Base-by-base conservation (phyloP, 2,329 filamentous ascomycete species). In the Penicillium italicum region DNA sequence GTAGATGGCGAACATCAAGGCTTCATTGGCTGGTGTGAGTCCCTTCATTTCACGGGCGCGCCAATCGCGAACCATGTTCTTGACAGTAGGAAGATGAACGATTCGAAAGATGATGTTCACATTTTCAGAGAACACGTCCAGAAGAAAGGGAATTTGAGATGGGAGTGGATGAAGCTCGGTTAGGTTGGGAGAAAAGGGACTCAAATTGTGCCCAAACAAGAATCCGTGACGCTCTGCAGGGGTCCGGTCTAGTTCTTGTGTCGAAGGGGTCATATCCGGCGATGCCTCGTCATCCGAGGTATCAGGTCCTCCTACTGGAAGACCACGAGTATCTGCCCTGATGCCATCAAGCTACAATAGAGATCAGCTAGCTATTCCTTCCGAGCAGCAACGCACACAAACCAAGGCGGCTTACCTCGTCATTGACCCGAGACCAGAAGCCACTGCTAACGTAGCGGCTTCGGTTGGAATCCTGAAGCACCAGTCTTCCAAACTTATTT, bases 1-100 rank as follows among this genome's bases (percentile, higher is more conserved):
- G 67, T 83, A 85, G 6, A 85, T 81, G 0, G 81, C 72, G 62
- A 85, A 83, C 66, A 84, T 68, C 41, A 85, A 63, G 1, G 82
- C 81, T 56, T 84, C 79, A 42, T 81, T 74, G 3, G 75, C 68
- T 1, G 77, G 75, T 0, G 74, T 71, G 0, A 80, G 62, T 4
- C 53, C 53, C 2, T 66, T 62, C 38, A 64, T 59, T 26, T 72
- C 66, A 31, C 57, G 65, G 53, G n/a, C 66, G 1, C 73, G 75
- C 31, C 76, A 67, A 26, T 68, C 67, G 9, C 66, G 66, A 30
- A 72, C 62, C 50, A 71, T 63, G 44, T 66, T 64, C 14, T 57
- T 62, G 38, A 71, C 52, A 12, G 63, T 69, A 1, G 72, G 71
- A 11, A 69, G 57, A 45, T 74, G 71, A 8, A 74, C 50, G 16